Evolutionary conservation across 73 alveolate genomes (phyloP), one percentile per base, ranked within the genome.

Genomic region (Stentor roeselii): DNA sequence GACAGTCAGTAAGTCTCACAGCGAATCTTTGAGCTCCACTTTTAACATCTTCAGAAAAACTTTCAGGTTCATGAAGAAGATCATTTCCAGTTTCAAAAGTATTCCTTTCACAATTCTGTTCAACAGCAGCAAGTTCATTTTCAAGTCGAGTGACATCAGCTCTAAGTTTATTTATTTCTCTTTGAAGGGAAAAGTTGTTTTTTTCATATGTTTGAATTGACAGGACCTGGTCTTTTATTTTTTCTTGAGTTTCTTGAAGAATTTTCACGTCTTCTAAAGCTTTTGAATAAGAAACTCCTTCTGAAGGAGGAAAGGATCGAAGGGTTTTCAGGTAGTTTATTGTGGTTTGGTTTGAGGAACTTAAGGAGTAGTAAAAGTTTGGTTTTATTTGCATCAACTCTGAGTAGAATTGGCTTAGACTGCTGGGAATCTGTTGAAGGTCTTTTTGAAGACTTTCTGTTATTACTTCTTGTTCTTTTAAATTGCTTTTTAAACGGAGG

Each of bases 11-110:
- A 67, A 67, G 80, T 2, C 80, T 67, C 11, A 67, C 42, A 1
- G 80, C 80, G 0, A 67, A 21, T 32, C 37, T 67, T 40, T 67
- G 80, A 67, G 80, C 80, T 34, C 80, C 80, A 67, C 34, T 67
- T 34, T 67, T 67, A 36, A 67, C 80, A 67, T 67, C 80, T 67
- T 67, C 80, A 14, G 80, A 67, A 30, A 67, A 27, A 67, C 41
- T 21, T 2, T 67, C 80, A 30, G 80, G 37, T 21, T 67, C 80
- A 1, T 67, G 80, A n/a, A 67, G 37, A 30, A 67, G 11, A 2
- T 67, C 37, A 14, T 67, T 67, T 2, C 80, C 80, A 34, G 21
- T 32, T 32, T 67, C 80, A 14, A 21, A 21, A 14, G 11, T 40
- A 27, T 21, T 21, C 2, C 37, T 67, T 32, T 67, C 80, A 21